phyloP scores from a whole-genome alignment of 1,284 basidiomycete genomes.

The Sanghuangporus baumii region DNA sequence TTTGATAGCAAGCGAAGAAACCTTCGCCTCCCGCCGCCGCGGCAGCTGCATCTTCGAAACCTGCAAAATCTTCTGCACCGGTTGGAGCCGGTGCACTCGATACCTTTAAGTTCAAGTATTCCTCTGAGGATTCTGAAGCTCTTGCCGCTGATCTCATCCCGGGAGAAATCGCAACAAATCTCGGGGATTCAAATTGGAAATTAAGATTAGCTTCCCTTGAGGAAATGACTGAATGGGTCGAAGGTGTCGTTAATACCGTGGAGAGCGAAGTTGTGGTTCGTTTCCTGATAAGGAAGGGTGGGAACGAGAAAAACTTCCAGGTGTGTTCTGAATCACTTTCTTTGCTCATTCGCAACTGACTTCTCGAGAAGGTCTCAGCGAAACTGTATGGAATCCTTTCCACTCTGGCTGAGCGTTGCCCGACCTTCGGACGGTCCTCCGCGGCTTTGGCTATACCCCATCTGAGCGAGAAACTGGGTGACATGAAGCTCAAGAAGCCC shows the following conservation, averaged over 20 bases:
- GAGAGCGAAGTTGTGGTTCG: slow-evolving; percentile 91
- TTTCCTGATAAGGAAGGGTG: slow-evolving; percentile 90
- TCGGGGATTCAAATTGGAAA: slow-evolving; percentile 93
- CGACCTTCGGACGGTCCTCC: slow-evolving; percentile 83
- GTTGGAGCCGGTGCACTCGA: slow-evolving; percentile 57
- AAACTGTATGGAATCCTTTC: slow-evolving; percentile 80
- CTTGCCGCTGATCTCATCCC: slow-evolving; percentile 78
- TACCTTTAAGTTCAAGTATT: slow-evolving; percentile 87
- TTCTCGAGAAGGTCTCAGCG: slow-evolving; percentile 63
- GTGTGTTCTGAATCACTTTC: slow-evolving; percentile 34
- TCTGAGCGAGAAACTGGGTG: slow-evolving; percentile 92
- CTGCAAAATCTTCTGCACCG: slow-evolving; percentile 46
- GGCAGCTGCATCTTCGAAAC: slow-evolving; percentile 35
- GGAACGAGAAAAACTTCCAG: slow-evolving; percentile 99
- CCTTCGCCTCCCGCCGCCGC: slow-evolving; percentile 13
- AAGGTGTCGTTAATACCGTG: slow-evolving; percentile 57
- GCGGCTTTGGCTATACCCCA: slow-evolving; percentile 82
- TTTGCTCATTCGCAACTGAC: slow-evolving; percentile 1
- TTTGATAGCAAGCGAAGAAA: slow-evolving; percentile 25
- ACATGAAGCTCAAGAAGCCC: slow-evolving; percentile 95
- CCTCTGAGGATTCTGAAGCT: slow-evolving; percentile 88
- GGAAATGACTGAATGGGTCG: slow-evolving; percentile 83
- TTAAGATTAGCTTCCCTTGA: slow-evolving; percentile 82
- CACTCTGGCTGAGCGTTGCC: slow-evolving; percentile 71
- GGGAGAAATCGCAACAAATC: slow-evolving; percentile 58